Evolutionary conservation across 345 rosid genomes (phyloP), one percentile per base, ranked within the genome.

Genomic region (Brassica cretica): DNA sequence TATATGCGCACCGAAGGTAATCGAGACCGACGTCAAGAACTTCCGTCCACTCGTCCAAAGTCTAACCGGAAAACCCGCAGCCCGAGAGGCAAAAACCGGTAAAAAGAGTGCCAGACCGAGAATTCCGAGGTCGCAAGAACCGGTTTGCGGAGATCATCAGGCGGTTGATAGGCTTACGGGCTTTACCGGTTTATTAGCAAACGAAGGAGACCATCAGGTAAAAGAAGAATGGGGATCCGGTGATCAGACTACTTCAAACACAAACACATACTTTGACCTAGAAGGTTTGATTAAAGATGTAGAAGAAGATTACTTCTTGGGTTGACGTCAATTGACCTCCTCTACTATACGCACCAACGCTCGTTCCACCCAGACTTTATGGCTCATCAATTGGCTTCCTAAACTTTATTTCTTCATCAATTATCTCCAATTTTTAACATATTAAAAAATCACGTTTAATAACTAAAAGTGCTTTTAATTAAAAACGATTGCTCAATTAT

Each of bases 1-100:
- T 84, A 87, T 91, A 73, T 89, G 89, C 77, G 97, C 97, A 25
- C 99, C 99, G 16, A 96, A 90, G 83, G 84, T 96, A 74, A 93
- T 93, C 90, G 88, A 91, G 82, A 93, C 98, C 9, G 98, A 93
- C 72, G 94, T 82, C 14, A 88, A 84, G 25, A 91, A 88, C 83
- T 96, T 96, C 76, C 81, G 96, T 62, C 92, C 91, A 72, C 84
- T 96, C 27, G 99, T 96, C 18, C 98, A 93, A 33, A 81, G 88
- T 63, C 92, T 96, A 70, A 96, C 99, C 0, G 98, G 98, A 8
- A 93, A 93, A 74, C 96, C 92, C 2, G 10, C 84, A 4, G 63
- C 51, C 5, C 76, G 53, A 78, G 71, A 82, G 49, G 66, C 16
- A 8, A 81, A 81, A 76, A 59, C 74, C 72, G 21, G 24, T 30